These are phyloP conservation scores for Coprinopsis strossmayeri DNA, from an alignment of 768 basidiomycete genomes.

Conservation along the genomic window DNA sequence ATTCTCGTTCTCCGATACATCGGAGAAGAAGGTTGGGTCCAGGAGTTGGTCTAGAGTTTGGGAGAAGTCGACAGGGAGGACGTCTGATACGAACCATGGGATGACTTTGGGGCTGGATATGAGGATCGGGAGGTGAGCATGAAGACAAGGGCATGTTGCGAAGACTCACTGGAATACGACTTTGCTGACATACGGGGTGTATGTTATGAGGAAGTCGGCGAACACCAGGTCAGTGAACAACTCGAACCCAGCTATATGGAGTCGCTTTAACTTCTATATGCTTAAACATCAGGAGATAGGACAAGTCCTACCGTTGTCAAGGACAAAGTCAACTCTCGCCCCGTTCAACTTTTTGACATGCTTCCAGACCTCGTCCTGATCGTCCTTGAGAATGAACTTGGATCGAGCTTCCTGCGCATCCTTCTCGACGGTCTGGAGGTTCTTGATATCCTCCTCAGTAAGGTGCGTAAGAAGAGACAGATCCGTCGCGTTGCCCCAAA, in stretches of 20 bases:
- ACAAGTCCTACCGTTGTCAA: constrained; percentile 73
- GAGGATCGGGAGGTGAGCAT: constrained; percentile 5
- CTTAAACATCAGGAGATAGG: not conserved
- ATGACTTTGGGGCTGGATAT: constrained; percentile 76
- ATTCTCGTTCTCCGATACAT: constrained; percentile 18
- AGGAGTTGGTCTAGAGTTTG: constrained; percentile 52
- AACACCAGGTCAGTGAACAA: constrained; percentile 91
- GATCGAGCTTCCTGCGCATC: constrained; percentile 75
- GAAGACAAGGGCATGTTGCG: not conserved
- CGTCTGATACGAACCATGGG: constrained; percentile 97
- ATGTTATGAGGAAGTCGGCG: constrained; percentile 87
- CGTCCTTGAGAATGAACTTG: constrained; percentile 78
- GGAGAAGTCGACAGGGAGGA: constrained; percentile 80
- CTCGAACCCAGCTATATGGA: constrained; percentile 80
- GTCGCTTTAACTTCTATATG: constrained; percentile 1
- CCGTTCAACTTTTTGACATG: constrained; percentile 51
- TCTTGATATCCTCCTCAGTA: constrained; percentile 72
- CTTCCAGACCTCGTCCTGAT: constrained; percentile 71
- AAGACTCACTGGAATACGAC: constrained; percentile 84
- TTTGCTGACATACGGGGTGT: constrained; percentile 73
- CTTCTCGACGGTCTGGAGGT: constrained; percentile 75
- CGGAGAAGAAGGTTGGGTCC: constrained; percentile 59
- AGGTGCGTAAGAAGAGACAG: constrained; percentile 86
- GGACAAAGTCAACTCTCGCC: constrained; percentile 72
- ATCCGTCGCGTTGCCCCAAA: constrained; percentile 97